These are phyloP conservation scores for Geotrichum cucujoidarum DNA, from an alignment of 1,139 yeast genomes.

Conservation along the genomic window DNA sequence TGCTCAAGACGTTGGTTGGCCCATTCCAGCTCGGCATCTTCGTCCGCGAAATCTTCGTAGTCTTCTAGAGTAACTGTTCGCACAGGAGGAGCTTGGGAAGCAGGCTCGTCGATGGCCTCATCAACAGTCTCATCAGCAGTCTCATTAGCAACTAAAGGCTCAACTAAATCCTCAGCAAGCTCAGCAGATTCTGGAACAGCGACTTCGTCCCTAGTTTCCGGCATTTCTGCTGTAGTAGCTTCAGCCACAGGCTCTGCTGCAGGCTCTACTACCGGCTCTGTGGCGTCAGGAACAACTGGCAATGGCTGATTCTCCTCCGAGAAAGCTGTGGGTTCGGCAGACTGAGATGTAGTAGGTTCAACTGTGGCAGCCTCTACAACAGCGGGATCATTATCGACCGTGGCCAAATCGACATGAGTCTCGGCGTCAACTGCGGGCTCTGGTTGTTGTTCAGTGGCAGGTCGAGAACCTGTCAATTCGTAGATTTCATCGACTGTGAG, in stretches of 20 bases:
- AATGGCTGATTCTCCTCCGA: too few species aligned
- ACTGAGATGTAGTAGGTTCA: neutral
- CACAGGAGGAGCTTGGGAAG: neutral
- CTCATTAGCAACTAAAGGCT: constrained; percentile 11
- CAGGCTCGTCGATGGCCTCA: neutral
- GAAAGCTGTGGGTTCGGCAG: neutral
- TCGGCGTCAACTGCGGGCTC: neutral
- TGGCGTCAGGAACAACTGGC: constrained; percentile 1
- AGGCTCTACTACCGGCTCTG: constrained; percentile 1
- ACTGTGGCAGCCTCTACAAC: neutral
- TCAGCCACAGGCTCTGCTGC: neutral
- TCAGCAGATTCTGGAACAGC: neutral
- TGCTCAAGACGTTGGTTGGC: constrained; percentile 16
- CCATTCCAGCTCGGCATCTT: constrained; percentile 18
- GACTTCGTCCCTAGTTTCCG: neutral
- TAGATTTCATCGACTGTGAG: constrained; percentile 15
- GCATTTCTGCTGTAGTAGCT: constrained; percentile 8
- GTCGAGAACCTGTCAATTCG: constrained; percentile 15
- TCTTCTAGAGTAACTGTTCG: constrained; percentile 19
- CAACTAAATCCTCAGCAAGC: constrained; percentile 3
- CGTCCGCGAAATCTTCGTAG: constrained; percentile 19
- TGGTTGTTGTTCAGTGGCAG: neutral
- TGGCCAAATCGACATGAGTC: too few species aligned
- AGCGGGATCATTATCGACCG: too few species aligned
- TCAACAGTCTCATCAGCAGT: neutral